Evolutionary conservation across 192 early-diverging fungal species (phyloP), one percentile per base, ranked within the genome.

Genomic region (Kappamyces sp.): DNA sequence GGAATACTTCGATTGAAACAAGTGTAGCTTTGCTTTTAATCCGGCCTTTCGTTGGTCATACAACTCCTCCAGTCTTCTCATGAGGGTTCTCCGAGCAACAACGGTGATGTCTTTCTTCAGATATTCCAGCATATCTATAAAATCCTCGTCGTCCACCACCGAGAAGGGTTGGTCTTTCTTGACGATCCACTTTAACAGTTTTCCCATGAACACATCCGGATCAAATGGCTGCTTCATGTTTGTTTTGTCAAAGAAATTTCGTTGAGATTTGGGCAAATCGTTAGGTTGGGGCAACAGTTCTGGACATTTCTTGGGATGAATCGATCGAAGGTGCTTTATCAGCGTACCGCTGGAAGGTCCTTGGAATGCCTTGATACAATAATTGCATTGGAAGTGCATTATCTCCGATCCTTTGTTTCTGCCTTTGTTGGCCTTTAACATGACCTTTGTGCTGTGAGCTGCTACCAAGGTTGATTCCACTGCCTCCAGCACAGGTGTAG

Each of bases 41-140:
- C 34, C 37, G 5, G 15, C 15, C 54, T 40, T 40, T 40, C 12
- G 15, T 3, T 55, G 23, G 5, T 55, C 15, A 40, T 55, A 55
- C 5, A 55, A 7, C 12, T 55, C 54, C 31, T 55, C 38, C n/a
- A 55, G 3, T 55, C 38, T 3, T 23, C 38, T 36, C 4, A n/a
- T 55, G 2, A 55, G 38, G 13, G 54, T 55, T 31, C 37, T 5
- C 31, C 54, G 5, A 15, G 54, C 41, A 12, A 40, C 5, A 6
- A 55, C 40, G 9, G 41, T 5, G 8, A 55, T 15, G 12, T 40
- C 34, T 7, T 15, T 38, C 3, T 40, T 55, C 38, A 55, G 8
- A 35, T 55, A 55, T 23, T 55, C 15, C 15, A 55, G 5, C 54
- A 55, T 55, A 6, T 55, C 54, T 55, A 5, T 43, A 55, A 55